Evolutionary conservation across 306 rosid species (phyloP).

Genomic region (Urtica urens): DNA sequence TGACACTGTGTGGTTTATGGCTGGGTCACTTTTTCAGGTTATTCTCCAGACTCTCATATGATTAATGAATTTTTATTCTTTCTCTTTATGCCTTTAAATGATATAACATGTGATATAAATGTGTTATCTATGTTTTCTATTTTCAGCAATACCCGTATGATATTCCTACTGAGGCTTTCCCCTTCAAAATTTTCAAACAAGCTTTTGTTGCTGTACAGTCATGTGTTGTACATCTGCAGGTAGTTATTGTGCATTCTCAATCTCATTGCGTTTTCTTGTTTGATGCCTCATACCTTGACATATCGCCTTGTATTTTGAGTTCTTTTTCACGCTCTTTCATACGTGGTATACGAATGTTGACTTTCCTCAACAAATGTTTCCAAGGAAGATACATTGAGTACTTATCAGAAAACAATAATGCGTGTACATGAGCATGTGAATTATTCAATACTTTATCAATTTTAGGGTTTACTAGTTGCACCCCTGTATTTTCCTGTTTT

Average conservation of each 20-base stretch:
- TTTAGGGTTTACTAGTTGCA: background rate
- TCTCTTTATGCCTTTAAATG: too few species aligned
- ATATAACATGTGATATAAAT: constrained; percentile 2
- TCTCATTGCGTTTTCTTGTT: background rate
- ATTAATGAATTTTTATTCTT: background rate
- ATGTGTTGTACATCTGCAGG: constrained; percentile 98
- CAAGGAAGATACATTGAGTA: too few species aligned
- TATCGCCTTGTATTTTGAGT: background rate
- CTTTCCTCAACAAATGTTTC: too few species aligned
- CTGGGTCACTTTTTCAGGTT: constrained; percentile 97
- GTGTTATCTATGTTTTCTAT: constrained; percentile 19
- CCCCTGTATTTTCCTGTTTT: background rate
- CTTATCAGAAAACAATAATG: background rate
- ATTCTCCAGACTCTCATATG: background rate
- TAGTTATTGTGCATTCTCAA: constrained; percentile 2
- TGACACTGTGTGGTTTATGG: constrained; percentile 99
- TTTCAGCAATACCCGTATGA: constrained; percentile 96
- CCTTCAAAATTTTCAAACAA: constrained; percentile 95
- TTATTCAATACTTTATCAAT: background rate
- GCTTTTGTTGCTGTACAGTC: constrained; percentile 98
- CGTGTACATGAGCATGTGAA: background rate
- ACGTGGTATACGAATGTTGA: too few species aligned
- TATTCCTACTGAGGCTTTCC: constrained; percentile 91
- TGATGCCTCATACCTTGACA: background rate
- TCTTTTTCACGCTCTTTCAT: background rate